Percentiles rank a stretch among this genome's conserved stretches.
Evolutionary conservation across 2,329 filamentous ascomycete species (phyloP).

Genomic region (Beauveria pseudobassiana): DNA sequence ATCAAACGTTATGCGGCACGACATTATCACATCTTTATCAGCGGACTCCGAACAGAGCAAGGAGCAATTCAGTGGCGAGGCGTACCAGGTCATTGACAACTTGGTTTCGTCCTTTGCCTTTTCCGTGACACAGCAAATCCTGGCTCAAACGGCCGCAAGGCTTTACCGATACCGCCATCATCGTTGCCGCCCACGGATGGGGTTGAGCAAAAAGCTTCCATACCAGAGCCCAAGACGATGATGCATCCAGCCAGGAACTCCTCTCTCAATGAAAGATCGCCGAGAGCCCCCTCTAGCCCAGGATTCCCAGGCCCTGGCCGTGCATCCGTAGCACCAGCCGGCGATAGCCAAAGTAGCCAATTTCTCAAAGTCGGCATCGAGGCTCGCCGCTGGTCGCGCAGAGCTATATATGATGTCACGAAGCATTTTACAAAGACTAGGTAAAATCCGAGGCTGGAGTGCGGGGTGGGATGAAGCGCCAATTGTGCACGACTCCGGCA

Average conservation of each 20-base stretch:
- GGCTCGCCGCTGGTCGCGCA: conserved; percentile 69
- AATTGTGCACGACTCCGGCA: conserved; percentile 35
- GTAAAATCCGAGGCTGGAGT: conserved; percentile 64
- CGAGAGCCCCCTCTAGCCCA: conserved; percentile 40
- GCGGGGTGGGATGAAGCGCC: conserved; percentile 64
- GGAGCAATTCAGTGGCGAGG: conserved; percentile 28
- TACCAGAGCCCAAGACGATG: conserved; percentile 63
- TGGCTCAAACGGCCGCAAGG: conserved; percentile 65
- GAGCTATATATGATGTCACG: conserved; percentile 76
- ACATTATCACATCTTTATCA: conserved; percentile 59
- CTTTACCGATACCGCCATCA: conserved; percentile 58
- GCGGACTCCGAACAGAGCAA: conserved; percentile 30
- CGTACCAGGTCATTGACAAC: conserved; percentile 58
- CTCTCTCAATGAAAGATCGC: conserved; percentile 44
- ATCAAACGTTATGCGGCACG: conserved; percentile 70
- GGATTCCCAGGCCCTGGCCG: conserved; percentile 44
- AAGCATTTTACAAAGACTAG: conserved; percentile 69
- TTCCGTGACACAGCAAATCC: conserved; percentile 65
- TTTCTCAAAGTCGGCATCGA: conserved; percentile 62
- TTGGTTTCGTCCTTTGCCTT: conserved; percentile 73
- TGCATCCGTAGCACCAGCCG: conserved; percentile 28
- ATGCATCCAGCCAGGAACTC: conserved; percentile 60
- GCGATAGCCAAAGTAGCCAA: conserved; percentile 34
- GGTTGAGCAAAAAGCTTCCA: conserved; percentile 53
- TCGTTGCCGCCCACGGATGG: conserved; percentile 38